Conservation (phyloP, 345 rosid genomes). For the Trapa bicornis region DNA sequence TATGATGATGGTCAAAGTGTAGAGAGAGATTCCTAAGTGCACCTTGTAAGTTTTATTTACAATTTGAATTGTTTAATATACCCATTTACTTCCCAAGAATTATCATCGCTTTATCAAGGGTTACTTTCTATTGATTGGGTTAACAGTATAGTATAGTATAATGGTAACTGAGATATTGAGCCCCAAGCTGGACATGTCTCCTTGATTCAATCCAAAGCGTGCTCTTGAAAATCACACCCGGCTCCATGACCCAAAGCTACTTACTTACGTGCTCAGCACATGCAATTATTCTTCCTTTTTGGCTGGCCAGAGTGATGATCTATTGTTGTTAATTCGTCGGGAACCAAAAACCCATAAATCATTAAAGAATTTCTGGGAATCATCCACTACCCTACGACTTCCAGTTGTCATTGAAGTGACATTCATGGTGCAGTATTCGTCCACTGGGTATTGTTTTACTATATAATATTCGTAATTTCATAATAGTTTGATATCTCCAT, state of each 20-base stretch:
- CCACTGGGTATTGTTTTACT: too few relatives aligned
- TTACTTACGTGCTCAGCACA: conserved; percentile 37
- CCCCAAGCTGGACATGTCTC: conserved; percentile 34
- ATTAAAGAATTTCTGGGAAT: conserved; percentile 6
- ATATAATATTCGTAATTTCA: too few relatives aligned
- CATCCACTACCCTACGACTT: background rate
- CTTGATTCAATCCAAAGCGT: conserved; percentile 90
- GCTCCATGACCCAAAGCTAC: conserved; percentile 15
- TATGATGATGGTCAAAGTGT: conserved; percentile 22
- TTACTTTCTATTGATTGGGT: too few relatives aligned
- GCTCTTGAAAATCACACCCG: conserved; percentile 46
- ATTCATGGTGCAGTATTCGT: too few relatives aligned
- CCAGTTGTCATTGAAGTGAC: too few relatives aligned
- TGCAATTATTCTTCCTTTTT: conserved; percentile 18
- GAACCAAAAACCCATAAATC: background rate
- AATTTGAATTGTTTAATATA: background rate
- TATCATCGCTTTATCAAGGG: too few relatives aligned
- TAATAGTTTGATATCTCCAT: too few relatives aligned
- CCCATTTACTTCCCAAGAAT: too few relatives aligned
- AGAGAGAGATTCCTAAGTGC: background rate
- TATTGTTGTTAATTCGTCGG: background rate
- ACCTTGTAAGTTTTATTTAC: background rate
- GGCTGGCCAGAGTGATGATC: background rate
- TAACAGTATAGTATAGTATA: too few relatives aligned
- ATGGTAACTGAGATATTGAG: background rate